Conservation (phyloP, 2,329 filamentous ascomycete genomes). For the Reticulascus tulasneorum region DNA sequence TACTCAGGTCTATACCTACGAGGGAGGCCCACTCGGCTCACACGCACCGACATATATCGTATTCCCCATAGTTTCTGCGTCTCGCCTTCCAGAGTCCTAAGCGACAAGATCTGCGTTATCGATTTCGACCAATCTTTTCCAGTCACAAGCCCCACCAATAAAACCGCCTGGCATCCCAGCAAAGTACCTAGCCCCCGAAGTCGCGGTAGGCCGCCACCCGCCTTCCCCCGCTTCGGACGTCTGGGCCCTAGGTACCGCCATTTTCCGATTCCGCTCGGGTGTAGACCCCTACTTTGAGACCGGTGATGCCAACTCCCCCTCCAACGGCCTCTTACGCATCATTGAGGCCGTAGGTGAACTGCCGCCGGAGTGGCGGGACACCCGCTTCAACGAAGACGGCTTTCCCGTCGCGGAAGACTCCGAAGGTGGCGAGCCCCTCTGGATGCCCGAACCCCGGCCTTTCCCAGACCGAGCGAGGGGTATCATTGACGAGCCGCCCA, state of each 20-base stretch:
- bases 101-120: slow-evolving; percentile 14
- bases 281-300: neutral
- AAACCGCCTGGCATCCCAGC: too few relatives aligned
- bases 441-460: neutral
- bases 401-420: neutral
- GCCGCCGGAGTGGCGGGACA: neutral
- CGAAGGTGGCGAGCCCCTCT: neutral
- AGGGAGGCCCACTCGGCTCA: slow-evolving; percentile 8
- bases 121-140: too few relatives aligned
- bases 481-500: neutral
- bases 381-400: neutral
- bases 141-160: too few relatives aligned
- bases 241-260: slow-evolving; percentile 16
- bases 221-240: slow-evolving; percentile 16
- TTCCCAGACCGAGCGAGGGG: neutral
- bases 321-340: neutral
- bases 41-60: slow-evolving; percentile 17
- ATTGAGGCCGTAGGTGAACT: neutral
- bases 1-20: slow-evolving; percentile 4
- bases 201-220: slow-evolving; percentile 9
- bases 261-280: slow-evolving; percentile 9
- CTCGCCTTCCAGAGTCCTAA: slow-evolving; percentile 10
- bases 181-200: too few relatives aligned
- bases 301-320: neutral
- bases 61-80: slow-evolving; percentile 11